Conservation (phyloP, 208 protist genomes). For the Herpetomonas tarakana region DNA sequence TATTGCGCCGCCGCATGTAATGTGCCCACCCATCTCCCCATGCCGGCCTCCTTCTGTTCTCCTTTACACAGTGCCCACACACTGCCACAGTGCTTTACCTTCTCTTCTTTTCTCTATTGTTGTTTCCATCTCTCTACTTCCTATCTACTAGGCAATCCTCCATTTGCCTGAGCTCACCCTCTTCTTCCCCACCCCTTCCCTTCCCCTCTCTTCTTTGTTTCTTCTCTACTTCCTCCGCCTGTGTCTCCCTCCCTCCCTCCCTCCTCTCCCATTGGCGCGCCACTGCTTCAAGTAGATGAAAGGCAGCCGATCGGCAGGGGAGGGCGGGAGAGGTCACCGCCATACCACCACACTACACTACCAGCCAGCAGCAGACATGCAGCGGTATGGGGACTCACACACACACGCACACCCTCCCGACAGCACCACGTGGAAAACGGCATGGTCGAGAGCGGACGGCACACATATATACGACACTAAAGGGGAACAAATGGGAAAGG, state of each 20-base stretch:
- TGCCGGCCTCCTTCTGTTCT: no score
- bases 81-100: not conserved
- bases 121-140: not conserved
- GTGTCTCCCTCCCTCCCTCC: not conserved
- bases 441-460: no score
- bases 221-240: not conserved
- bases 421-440: not conserved
- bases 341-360: no score
- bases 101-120: not conserved
- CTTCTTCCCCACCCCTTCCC: not conserved
- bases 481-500: no score
- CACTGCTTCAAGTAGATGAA: not conserved
- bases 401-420: no score
- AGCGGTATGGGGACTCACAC: no score
- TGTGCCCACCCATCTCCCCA: no score
- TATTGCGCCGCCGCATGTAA: no score
- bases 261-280: not conserved
- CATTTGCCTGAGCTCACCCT: not conserved
- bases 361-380: no score
- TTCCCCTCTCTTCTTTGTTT: conserved; percentile 3
- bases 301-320: no score
- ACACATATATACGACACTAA: no score
- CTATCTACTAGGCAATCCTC: not conserved
- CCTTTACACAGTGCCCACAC: not conserved
- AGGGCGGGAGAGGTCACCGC: no score